Percentiles rank a stretch among this genome's conserved stretches.
Conservation (phyloP, 2,329 filamentous ascomycete genomes). For the Penicillium digitatum region DNA sequence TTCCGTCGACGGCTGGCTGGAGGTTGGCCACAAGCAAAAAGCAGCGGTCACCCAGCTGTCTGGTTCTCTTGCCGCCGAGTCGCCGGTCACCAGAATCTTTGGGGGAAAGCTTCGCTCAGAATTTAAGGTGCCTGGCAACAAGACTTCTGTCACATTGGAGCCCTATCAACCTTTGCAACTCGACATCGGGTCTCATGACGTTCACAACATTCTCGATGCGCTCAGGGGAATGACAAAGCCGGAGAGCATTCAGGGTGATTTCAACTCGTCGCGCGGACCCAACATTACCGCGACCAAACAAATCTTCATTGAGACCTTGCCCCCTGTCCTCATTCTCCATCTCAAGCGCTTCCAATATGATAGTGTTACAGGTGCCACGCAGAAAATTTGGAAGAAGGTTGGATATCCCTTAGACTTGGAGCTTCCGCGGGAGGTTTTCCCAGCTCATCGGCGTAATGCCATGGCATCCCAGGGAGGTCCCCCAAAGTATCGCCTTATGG, state of each 20-base stretch:
- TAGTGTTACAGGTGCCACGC: constrained; percentile 71
- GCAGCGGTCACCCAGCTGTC: constrained; percentile 81
- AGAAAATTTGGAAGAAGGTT: constrained; percentile 98
- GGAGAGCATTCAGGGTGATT: constrained; percentile 81
- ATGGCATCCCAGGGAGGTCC: constrained; percentile 63
- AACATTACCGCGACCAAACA: constrained; percentile 83
- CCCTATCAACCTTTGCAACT: constrained; percentile 92
- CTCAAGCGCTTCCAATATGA: constrained; percentile 98
- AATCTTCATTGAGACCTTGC: constrained; percentile 86
- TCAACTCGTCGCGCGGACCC: constrained; percentile 71
- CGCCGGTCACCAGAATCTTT: constrained; percentile 91
- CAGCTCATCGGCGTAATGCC: constrained; percentile 66
- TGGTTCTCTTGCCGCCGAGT: constrained; percentile 66
- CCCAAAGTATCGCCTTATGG: constrained; percentile 80
- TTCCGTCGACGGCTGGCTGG: constrained; percentile 72
- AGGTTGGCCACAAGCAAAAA: constrained; percentile 90
- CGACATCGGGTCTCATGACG: constrained; percentile 81
- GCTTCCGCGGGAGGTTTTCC: constrained; percentile 84
- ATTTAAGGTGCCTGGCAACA: constrained; percentile 77
- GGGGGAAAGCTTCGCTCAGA: constrained; percentile 88
- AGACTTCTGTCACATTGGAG: constrained; percentile 86
- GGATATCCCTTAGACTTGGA: constrained; percentile 93
- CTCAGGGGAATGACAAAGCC: constrained; percentile 77
- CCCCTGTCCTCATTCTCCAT: constrained; percentile 87
- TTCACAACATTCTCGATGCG: constrained; percentile 89